Conservation (phyloP, 305 asterid genomes). For the Nicotiana rustica region DNA sequence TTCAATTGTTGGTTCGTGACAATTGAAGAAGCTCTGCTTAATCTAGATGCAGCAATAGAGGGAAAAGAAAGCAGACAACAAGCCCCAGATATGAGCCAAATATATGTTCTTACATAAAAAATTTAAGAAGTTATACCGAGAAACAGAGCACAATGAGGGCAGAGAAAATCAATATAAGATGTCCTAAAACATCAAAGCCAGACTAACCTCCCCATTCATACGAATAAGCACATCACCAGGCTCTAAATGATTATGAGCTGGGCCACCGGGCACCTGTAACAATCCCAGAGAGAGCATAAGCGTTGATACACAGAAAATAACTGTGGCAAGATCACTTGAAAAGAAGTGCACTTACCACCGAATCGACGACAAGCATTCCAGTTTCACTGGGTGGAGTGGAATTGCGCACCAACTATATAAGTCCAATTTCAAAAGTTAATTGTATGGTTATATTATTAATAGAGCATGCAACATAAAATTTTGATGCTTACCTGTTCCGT, state of each 20-base stretch:
- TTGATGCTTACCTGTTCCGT: constrained; percentile 78
- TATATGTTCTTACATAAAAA: not conserved
- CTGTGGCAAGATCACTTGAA: constrained; percentile 30
- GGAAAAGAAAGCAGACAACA: not conserved
- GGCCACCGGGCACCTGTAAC: constrained; percentile 95
- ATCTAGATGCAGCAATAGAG: constrained; percentile 23
- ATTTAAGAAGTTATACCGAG: not conserved
- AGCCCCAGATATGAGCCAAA: not conserved
- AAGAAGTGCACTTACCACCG: constrained; percentile 72
- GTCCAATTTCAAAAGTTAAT: constrained; percentile 35
- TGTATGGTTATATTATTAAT: constrained; percentile 26
- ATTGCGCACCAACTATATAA: constrained; percentile 79
- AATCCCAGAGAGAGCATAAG: constrained; percentile 34
- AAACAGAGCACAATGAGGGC: not conserved
- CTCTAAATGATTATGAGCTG: constrained; percentile 91
- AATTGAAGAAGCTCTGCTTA: constrained; percentile 20
- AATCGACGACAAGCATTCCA: constrained; percentile 99
- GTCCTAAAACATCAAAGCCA: constrained; percentile 17
- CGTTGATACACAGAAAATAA: constrained; percentile 7
- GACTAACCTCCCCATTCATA: constrained; percentile 89
- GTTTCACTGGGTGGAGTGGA: constrained; percentile 93
- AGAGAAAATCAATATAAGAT: constrained; percentile 25
- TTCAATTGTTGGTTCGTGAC: constrained; percentile 26
- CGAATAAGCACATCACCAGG: constrained; percentile 98
- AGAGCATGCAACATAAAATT: constrained; percentile 26